Percentiles rank a stretch among this genome's conserved stretches.
Conservation (phyloP, 1,284 basidiomycete species). For the Sanghuangporus sanghuang region DNA sequence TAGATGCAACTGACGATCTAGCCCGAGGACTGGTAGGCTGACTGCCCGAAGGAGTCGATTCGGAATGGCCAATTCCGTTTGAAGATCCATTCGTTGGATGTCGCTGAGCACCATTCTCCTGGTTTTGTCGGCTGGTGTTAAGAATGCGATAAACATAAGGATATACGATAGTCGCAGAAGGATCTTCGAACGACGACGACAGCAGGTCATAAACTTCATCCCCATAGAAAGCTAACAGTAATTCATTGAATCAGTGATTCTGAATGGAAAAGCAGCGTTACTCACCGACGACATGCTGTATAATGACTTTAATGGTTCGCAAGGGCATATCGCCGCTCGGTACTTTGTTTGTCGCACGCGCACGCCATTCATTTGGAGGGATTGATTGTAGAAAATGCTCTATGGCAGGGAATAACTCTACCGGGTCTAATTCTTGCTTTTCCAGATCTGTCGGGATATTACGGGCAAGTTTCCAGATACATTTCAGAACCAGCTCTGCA, state of each 20-base stretch:
- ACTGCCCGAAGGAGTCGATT: slow-evolving; percentile 7
- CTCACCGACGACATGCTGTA: slow-evolving; percentile 92
- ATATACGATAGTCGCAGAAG: slow-evolving; percentile 77
- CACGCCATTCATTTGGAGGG: slow-evolving; percentile 94
- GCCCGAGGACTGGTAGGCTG: slow-evolving; percentile 14
- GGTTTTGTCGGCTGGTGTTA: slow-evolving; percentile 53
- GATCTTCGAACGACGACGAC: slow-evolving; percentile 74
- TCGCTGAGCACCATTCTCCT: slow-evolving; percentile 27
- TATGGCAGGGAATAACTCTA: slow-evolving; percentile 88
- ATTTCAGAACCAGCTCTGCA: slow-evolving; percentile 95
- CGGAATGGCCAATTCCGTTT: slow-evolving; percentile 5
- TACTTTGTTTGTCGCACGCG: slow-evolving; percentile 82
- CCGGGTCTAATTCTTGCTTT: slow-evolving; percentile 76
- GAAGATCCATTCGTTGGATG: slow-evolving; percentile 15
- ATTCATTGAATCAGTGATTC: not conserved
- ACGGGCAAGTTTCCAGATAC: slow-evolving; percentile 96
- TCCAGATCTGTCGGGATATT: slow-evolving; percentile 90
- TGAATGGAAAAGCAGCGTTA: slow-evolving; percentile 19
- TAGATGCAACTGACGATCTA: slow-evolving; percentile 33
- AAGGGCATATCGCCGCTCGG: slow-evolving; percentile 97
- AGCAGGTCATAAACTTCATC: slow-evolving; percentile 79
- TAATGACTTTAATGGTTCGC: slow-evolving; percentile 95
- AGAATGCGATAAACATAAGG: slow-evolving; percentile 84
- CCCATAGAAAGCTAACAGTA: slow-evolving; percentile 64
- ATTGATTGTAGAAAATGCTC: slow-evolving; percentile 93